phyloP scores from a whole-genome alignment of 1,139 yeast genomes.

The Yamadazyma triangularis region DNA sequence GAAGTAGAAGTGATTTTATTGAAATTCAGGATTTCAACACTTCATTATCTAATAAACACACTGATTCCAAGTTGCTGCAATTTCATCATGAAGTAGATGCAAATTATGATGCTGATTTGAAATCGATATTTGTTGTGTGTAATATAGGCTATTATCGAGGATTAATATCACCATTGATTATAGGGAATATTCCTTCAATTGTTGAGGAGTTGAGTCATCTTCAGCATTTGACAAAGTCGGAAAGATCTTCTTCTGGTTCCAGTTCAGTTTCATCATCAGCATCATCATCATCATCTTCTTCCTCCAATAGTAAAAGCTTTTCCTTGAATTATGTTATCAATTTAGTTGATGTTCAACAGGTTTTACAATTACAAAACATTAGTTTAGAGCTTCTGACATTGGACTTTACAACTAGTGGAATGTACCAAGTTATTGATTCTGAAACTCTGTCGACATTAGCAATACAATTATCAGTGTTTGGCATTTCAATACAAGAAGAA shows the following conservation, averaged over 20 bases:
- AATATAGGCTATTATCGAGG: slow-evolving; percentile 22
- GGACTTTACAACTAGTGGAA: slow-evolving; percentile 3
- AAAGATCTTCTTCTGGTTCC: neutral
- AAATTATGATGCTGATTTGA: slow-evolving; percentile 8
- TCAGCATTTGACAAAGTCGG: neutral
- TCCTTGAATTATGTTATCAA: slow-evolving; percentile 4
- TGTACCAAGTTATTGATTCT: neutral
- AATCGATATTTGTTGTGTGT: slow-evolving; percentile 12
- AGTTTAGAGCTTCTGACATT: slow-evolving; percentile 3
- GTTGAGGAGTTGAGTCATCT: neutral
- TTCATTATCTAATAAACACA: slow-evolving; percentile 2
- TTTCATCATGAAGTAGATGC: slow-evolving; percentile 7
- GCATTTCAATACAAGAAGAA: neutral
- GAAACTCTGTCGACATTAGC: neutral
- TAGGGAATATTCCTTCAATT: slow-evolving; percentile 1
- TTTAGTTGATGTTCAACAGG: slow-evolving; percentile 4
- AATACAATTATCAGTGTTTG: neutral
- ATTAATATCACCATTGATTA: slow-evolving; percentile 13
- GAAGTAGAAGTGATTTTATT: slow-evolving; percentile 2
- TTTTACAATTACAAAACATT: neutral
- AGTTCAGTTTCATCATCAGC: no score
- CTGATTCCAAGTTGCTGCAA: slow-evolving; percentile 7
- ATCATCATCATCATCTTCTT: no score
- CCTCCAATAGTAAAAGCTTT: slow-evolving; percentile 1
- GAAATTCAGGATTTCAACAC: slow-evolving; percentile 2